phyloP scores from a whole-genome alignment of 805 yeast genomes.

The Maudiozyma pseudohumilis region DNA sequence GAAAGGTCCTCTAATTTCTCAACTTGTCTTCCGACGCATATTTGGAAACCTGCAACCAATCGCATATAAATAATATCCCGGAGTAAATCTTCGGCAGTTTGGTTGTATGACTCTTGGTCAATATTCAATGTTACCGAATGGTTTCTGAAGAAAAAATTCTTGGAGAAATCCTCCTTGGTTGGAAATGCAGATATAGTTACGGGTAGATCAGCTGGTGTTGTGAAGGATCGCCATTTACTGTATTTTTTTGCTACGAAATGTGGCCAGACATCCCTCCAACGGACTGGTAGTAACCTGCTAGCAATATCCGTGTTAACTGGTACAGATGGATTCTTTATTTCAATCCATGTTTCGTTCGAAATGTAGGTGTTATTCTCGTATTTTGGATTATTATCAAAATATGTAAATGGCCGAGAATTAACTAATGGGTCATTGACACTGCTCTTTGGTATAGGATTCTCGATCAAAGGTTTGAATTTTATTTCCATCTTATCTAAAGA shows the following conservation, averaged over 20 bases:
- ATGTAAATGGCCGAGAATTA: slow-evolving; percentile 2
- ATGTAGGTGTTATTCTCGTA: slow-evolving; percentile 2
- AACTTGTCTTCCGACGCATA: slow-evolving; percentile 66
- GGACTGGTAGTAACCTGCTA: slow-evolving; percentile 54
- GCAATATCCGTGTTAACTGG: slow-evolving; percentile 46
- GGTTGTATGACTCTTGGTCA: slow-evolving; percentile 40
- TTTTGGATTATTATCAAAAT: slow-evolving; percentile 4
- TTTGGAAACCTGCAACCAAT: slow-evolving; percentile 79
- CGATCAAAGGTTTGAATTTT: slow-evolving; percentile 20
- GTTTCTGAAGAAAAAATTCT: slow-evolving; percentile 69
- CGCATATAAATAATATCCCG: slow-evolving; percentile 82
- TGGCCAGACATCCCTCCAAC: slow-evolving; percentile 91
- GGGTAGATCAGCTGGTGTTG: slow-evolving; percentile 91
- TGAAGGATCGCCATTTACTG: slow-evolving; percentile 87
- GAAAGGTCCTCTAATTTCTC: slow-evolving; percentile 44
- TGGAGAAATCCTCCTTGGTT: slow-evolving; percentile 51
- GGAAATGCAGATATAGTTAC: slow-evolving; percentile 75
- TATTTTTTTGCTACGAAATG: slow-evolving; percentile 51
- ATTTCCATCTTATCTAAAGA: too few relatives aligned
- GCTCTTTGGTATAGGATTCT: slow-evolving; percentile 10
- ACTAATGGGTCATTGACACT: neutral
- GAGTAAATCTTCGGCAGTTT: slow-evolving; percentile 52
- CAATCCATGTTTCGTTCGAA: slow-evolving; percentile 40
- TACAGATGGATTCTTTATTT: slow-evolving; percentile 67
- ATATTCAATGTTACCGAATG: slow-evolving; percentile 64